A percentile compares a stretch with the other conserved stretches of the same genome.
Conservation (phyloP, 768 basidiomycete genomes). For the Podaxis mareebaensis region DNA sequence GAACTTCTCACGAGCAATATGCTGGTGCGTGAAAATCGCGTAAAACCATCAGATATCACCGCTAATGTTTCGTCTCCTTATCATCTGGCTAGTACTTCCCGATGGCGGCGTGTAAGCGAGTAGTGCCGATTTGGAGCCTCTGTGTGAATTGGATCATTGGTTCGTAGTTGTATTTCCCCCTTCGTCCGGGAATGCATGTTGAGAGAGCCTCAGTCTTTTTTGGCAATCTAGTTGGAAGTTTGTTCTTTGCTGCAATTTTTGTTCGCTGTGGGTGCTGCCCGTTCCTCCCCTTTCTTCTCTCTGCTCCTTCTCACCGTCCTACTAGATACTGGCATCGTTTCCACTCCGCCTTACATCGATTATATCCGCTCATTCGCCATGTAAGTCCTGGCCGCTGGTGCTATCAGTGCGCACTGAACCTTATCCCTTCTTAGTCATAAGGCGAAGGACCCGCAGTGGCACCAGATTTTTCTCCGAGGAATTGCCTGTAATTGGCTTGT, state of each 20-base stretch:
- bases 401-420: neutral
- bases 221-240: constrained; percentile 67
- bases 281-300: neutral
- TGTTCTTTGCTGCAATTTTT: constrained; percentile 69
- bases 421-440: constrained; percentile 45
- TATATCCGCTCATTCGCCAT: constrained; percentile 57
- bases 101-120: constrained; percentile 63
- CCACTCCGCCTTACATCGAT: constrained; percentile 53
- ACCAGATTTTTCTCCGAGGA: constrained; percentile 72
- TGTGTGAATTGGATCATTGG: constrained; percentile 71
- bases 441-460: constrained; percentile 64
- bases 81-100: constrained; percentile 54
- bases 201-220: constrained; percentile 52
- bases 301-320: constrained; percentile 1
- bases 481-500: constrained; percentile 82
- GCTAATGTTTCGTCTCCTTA: neutral
- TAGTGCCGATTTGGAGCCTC: constrained; percentile 70
- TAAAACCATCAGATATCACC: neutral
- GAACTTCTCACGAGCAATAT: constrained; percentile 78
- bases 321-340: constrained; percentile 61
- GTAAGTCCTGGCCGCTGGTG: constrained; percentile 39
- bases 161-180: constrained; percentile 22
- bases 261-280: constrained; percentile 53
- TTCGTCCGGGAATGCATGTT: neutral
- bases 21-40: constrained; percentile 47